Percentiles rank a stretch among this genome's conserved stretches.
phyloP scores from a whole-genome alignment of 306 rosid genomes.

The Dalbergia oliveri region DNA sequence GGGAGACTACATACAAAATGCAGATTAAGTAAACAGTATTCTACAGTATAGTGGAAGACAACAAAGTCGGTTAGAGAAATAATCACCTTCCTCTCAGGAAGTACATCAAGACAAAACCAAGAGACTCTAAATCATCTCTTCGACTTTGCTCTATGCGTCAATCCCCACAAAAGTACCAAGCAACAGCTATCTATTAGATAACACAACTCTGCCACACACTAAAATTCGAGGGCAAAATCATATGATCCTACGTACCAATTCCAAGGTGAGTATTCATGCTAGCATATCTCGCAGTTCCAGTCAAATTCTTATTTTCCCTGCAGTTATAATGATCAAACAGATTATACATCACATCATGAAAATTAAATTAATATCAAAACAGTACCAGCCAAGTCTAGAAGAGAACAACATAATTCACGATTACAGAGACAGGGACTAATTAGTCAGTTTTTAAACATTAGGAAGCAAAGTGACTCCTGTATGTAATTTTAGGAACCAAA shows the following conservation, averaged over 20 bases:
- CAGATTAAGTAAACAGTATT: slow-evolving; percentile 34
- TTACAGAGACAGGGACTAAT: not conserved
- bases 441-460: too few relatives aligned
- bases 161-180: slow-evolving; percentile 43
- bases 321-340: slow-evolving; percentile 39
- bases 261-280: slow-evolving; percentile 94
- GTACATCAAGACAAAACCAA: slow-evolving; percentile 90
- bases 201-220: not conserved
- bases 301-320: slow-evolving; percentile 92
- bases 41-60: slow-evolving; percentile 33
- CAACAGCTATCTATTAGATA: slow-evolving; percentile 25
- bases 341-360: not conserved
- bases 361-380: slow-evolving; percentile 3
- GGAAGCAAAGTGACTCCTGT: too few relatives aligned
- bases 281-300: slow-evolving; percentile 95
- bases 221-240: slow-evolving; percentile 24
- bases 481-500: too few relatives aligned
- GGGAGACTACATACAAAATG: slow-evolving; percentile 71
- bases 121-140: slow-evolving; percentile 93
- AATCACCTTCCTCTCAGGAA: slow-evolving; percentile 90
- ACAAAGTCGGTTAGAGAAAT: slow-evolving; percentile 29
- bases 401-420: slow-evolving; percentile 17
- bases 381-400: slow-evolving; percentile 8
- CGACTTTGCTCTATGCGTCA: slow-evolving; percentile 78
- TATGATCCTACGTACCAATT: slow-evolving; percentile 59